Evolutionary conservation across 169 alveolate genomes (phyloP).

Genomic region (Eimeria falciformis): DNA sequence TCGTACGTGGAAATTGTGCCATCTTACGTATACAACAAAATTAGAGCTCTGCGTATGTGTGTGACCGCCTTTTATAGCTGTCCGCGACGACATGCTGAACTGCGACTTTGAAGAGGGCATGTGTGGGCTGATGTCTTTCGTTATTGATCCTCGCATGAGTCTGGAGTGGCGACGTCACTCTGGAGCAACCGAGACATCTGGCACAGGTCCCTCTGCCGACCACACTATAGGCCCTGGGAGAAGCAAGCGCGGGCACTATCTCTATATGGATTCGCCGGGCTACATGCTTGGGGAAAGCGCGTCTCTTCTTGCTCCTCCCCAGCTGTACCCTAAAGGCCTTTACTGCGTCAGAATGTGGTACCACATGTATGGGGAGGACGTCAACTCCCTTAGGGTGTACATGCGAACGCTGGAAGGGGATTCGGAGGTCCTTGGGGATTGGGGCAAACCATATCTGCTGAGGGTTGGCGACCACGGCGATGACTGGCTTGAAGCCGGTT

Average conservation of each 20-base stretch:
- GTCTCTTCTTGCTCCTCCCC: slow-evolving; percentile 77
- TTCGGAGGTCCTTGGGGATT: slow-evolving; percentile 70
- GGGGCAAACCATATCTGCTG: slow-evolving; percentile 83
- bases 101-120: slow-evolving; percentile 78
- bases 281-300: slow-evolving; percentile 84
- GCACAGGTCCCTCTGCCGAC: slow-evolving; percentile 82
- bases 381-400: slow-evolving; percentile 81
- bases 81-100: slow-evolving; percentile 31
- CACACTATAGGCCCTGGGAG: slow-evolving; percentile 78
- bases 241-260: slow-evolving; percentile 74
- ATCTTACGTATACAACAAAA: too few species aligned
- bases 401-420: slow-evolving; percentile 70
- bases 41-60: slow-evolving; percentile 4
- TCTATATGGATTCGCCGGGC: slow-evolving; percentile 83
- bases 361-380: slow-evolving; percentile 84
- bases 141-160: slow-evolving; percentile 42
- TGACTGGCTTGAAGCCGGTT: slow-evolving; percentile 83
- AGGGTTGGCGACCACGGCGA: slow-evolving; percentile 84
- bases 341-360: slow-evolving; percentile 80
- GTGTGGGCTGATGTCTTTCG: slow-evolving; percentile 68
- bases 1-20: too few species aligned
- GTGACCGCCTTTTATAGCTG: not conserved
- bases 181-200: slow-evolving; percentile 69
- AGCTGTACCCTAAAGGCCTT: slow-evolving; percentile 79
- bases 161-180: slow-evolving; percentile 51